These are phyloP conservation scores for Salix viminalis DNA, from an alignment of 345 rosid genomes.

Conservation along the genomic window DNA sequence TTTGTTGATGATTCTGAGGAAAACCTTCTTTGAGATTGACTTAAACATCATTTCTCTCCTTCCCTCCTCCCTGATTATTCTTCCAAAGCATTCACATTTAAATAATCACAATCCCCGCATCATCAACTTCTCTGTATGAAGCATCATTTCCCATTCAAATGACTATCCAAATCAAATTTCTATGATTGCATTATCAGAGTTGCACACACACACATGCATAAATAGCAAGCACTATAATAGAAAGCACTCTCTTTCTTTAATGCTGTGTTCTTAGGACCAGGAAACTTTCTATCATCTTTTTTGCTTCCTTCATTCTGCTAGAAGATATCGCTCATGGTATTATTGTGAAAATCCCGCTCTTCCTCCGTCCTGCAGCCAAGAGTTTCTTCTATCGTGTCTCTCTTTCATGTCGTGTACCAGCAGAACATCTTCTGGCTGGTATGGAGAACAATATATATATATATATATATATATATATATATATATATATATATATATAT, in stretches of 20 bases:
- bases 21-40: slow-evolving; percentile 29
- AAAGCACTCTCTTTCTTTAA: too few relatives aligned
- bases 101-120: slow-evolving; percentile 27
- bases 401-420: slow-evolving; percentile 32
- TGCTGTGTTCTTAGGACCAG: too few relatives aligned
- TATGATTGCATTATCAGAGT: not conserved
- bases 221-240: not conserved
- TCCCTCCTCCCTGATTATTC: not conserved
- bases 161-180: slow-evolving; percentile 25
- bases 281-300: too few relatives aligned
- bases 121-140: slow-evolving; percentile 18
- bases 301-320: too few relatives aligned
- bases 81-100: slow-evolving; percentile 11
- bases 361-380: too few relatives aligned
- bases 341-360: too few relatives aligned
- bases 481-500: too few relatives aligned
- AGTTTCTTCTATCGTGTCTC: too few relatives aligned
- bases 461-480: too few relatives aligned
- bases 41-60: slow-evolving; percentile 19
- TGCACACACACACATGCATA: not conserved
- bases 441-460: slow-evolving; percentile 36
- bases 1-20: not conserved
- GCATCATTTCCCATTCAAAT: slow-evolving; percentile 24
- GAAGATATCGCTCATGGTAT: too few relatives aligned
- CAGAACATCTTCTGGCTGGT: slow-evolving; percentile 45